Evolutionary conservation across 345 rosid species (phyloP).

Genomic region (Linum usitatissimum): DNA sequence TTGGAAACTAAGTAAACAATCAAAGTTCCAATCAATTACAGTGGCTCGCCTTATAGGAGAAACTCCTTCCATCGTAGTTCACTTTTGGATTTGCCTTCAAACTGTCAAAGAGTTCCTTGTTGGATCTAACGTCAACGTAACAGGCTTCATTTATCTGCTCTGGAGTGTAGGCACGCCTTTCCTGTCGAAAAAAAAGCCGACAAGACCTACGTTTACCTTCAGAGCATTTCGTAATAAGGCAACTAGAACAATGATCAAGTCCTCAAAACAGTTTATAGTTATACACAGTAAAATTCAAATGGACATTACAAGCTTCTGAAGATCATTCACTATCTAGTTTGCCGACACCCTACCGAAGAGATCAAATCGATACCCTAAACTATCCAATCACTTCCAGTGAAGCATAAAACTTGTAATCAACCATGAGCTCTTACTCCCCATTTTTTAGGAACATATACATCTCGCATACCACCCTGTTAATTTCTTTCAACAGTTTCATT

Average conservation of each 20-base stretch:
- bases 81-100: constrained; percentile 21
- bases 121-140: constrained; percentile 52
- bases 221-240: background rate
- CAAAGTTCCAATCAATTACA: background rate
- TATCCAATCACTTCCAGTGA: background rate
- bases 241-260: background rate
- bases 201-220: background rate
- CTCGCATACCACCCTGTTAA: too few species aligned
- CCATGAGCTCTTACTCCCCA: too few species aligned
- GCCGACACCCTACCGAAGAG: background rate
- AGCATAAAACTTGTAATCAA: background rate
- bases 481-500: too few species aligned
- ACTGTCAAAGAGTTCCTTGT: constrained; percentile 78
- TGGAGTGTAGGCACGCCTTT: constrained; percentile 54
- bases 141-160: constrained; percentile 72
- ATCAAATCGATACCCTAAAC: background rate
- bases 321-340: background rate
- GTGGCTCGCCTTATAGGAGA: background rate
- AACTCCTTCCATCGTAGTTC: constrained; percentile 1
- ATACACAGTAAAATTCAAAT: background rate
- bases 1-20: background rate
- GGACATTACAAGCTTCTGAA: background rate
- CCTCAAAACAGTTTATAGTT: background rate
- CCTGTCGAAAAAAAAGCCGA: constrained; percentile 28
- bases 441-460: too few species aligned